Percentiles rank a stretch among this genome's conserved stretches.
phyloP scores from a whole-genome alignment of 495 filamentous ascomycete species.

The Sporormia fimetaria region DNA sequence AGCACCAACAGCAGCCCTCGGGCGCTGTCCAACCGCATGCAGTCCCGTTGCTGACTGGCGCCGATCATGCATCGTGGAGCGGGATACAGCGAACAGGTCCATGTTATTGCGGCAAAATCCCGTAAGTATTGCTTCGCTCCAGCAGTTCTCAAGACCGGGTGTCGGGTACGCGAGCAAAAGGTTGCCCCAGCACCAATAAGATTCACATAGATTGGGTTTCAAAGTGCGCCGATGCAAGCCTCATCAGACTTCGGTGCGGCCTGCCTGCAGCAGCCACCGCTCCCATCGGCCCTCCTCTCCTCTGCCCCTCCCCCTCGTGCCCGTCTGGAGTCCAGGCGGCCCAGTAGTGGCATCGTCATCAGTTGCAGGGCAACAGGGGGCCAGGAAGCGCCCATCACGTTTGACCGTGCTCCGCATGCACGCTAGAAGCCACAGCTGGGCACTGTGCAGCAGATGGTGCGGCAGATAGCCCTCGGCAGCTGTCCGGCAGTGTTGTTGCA shows the following conservation, averaged over 20 bases:
- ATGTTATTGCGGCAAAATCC: constrained; percentile 25
- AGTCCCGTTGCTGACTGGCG: constrained; percentile 14
- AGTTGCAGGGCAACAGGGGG: too few relatives aligned
- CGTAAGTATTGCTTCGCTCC: constrained; percentile 13
- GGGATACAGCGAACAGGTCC: constrained; percentile 16
- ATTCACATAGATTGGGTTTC: constrained; percentile 24
- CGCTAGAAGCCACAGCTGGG: too few relatives aligned
- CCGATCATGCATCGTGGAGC: constrained; percentile 23
- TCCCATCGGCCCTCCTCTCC: constrained; percentile 2
- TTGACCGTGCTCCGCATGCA: too few relatives aligned
- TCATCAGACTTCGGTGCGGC: constrained; percentile 10
- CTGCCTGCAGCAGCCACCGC: constrained; percentile 9
- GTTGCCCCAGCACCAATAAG: constrained; percentile 11
- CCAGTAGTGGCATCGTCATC: background rate
- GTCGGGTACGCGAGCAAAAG: constrained; percentile 9
- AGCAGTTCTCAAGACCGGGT: constrained; percentile 18
- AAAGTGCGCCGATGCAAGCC: constrained; percentile 15
- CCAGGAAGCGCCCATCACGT: too few relatives aligned
- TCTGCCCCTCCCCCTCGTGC: background rate
- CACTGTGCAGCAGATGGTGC: too few relatives aligned
- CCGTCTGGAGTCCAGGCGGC: too few relatives aligned
- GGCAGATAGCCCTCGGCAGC: too few relatives aligned
- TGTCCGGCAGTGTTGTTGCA: too few relatives aligned
- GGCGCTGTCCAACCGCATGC: constrained; percentile 15
- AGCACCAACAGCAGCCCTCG: constrained; percentile 11